Conservation (phyloP, 2,329 filamentous ascomycete genomes). For the Fusarium torreyae region DNA sequence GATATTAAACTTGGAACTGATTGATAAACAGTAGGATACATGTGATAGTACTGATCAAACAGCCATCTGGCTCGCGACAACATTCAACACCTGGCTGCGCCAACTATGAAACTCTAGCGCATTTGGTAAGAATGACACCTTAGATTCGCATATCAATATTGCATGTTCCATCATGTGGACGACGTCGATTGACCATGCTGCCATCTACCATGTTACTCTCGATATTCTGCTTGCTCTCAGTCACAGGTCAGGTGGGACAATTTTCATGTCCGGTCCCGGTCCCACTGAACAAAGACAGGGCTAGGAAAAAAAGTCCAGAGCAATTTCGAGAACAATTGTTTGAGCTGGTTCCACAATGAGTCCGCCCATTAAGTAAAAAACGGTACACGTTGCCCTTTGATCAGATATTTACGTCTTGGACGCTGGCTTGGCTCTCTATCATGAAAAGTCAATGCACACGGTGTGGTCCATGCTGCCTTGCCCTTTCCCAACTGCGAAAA, state of each 20-base stretch:
- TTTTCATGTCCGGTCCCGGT: conserved; percentile 34
- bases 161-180: conserved; percentile 23
- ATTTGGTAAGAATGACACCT: conserved; percentile 17
- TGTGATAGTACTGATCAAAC: conserved; percentile 15
- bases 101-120: conserved; percentile 12
- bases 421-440: conserved; percentile 22
- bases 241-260: conserved; percentile 21
- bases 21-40: not conserved
- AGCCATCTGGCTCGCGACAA: conserved; percentile 8
- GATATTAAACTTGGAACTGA: conserved; percentile 9
- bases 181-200: conserved; percentile 7
- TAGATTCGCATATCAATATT: conserved; percentile 12
- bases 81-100: not conserved
- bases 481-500: conserved; percentile 25
- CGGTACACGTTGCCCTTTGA: conserved; percentile 19
- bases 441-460: conserved; percentile 21
- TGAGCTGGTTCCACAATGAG: conserved; percentile 27
- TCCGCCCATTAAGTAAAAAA: conserved; percentile 32
- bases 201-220: conserved; percentile 11
- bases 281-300: conserved; percentile 42
- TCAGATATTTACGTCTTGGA: conserved; percentile 36
- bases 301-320: conserved; percentile 15
- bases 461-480: conserved; percentile 17
- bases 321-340: conserved; percentile 20
- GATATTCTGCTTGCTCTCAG: conserved; percentile 16